Conservation (phyloP, 768 basidiomycete species). For the Boletus sp. region DNA sequence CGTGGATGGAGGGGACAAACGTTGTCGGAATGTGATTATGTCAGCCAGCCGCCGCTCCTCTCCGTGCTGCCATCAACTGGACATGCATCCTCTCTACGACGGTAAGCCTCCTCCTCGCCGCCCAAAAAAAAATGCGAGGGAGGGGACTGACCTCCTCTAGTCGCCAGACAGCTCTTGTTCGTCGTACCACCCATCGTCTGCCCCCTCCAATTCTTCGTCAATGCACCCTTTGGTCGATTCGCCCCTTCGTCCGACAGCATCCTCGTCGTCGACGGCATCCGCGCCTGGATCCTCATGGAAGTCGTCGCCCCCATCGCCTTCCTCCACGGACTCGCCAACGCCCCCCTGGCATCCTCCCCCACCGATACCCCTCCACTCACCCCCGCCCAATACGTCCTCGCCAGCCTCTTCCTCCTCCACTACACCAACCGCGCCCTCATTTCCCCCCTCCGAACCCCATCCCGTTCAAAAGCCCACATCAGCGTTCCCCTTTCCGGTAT, state of each 20-base stretch:
- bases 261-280: conserved; percentile 56
- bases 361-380: conserved; percentile 29
- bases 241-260: conserved; percentile 42
- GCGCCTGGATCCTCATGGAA: conserved; percentile 80
- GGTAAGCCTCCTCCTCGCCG: conserved; percentile 10
- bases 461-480: conserved; percentile 72
- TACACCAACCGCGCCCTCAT: conserved; percentile 82
- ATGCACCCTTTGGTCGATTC: conserved; percentile 85
- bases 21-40: conserved; percentile 4
- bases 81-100: conserved; percentile 26
- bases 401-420: conserved; percentile 62
- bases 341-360: conserved; percentile 43
- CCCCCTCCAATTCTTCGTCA: conserved; percentile 46
- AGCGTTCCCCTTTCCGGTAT: conserved; percentile 53
- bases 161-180: conserved; percentile 43
- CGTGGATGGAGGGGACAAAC: no score
- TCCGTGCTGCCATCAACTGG: not conserved
- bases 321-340: conserved; percentile 43
- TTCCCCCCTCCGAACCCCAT: conserved; percentile 76
- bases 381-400: conserved; percentile 48
- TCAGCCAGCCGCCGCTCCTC: conserved; percentile 8
- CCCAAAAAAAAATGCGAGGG: no score
- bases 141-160: conserved; percentile 4
- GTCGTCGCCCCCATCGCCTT: conserved; percentile 58
- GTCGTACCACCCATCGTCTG: conserved; percentile 35